Evolutionary conservation across 768 basidiomycete genomes (phyloP).

Genomic region (Boletus sp.): DNA sequence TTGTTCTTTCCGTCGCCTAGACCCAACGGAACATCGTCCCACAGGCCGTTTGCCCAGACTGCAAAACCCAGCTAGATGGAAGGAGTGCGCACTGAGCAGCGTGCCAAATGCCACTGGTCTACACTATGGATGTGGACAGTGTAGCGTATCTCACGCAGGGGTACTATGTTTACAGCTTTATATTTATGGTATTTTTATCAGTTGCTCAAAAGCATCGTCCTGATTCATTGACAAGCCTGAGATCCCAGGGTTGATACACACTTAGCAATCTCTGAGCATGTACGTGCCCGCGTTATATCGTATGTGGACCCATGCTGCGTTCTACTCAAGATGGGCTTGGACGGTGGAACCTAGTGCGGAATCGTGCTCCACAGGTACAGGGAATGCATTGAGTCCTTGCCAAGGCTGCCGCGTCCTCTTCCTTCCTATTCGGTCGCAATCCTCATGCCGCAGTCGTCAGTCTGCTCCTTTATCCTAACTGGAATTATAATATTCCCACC

Average conservation of each 20-base stretch:
- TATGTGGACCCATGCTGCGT: neutral
- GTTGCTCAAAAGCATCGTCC: neutral
- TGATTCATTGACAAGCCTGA: slow-evolving; percentile 16
- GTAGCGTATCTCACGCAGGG: neutral
- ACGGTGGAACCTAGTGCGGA: neutral
- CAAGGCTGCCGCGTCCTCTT: neutral
- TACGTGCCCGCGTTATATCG: neutral
- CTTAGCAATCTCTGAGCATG: neutral
- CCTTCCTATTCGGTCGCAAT: neutral
- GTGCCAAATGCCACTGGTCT: neutral
- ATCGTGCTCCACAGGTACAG: neutral
- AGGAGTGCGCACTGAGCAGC: neutral
- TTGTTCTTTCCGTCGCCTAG: no score
- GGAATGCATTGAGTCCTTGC: neutral
- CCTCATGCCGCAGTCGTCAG: neutral
- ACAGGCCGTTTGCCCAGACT: no score
- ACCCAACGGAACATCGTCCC: no score
- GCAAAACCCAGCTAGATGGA: neutral
- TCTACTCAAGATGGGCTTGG: neutral
- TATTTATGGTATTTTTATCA: neutral
- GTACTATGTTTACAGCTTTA: neutral
- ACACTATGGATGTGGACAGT: neutral
- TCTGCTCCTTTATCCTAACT: neutral
- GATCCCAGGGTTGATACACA: neutral
- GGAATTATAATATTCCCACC: slow-evolving; percentile 8